Base-by-base conservation (phyloP, 257 asterid species). In the Eucommia ulmoides region DNA sequence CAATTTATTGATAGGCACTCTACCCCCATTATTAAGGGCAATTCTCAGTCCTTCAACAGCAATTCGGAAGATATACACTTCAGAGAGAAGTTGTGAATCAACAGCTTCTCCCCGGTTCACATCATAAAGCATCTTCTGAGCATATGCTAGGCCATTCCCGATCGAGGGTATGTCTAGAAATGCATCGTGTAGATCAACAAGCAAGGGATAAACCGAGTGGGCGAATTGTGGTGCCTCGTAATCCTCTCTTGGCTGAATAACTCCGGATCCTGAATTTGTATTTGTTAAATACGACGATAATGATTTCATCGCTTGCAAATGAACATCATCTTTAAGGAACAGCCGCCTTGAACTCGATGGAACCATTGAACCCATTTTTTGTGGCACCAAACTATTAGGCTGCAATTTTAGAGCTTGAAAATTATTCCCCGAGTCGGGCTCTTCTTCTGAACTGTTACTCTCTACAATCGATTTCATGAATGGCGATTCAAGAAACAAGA, bases 31-130 rank as follows among this genome's bases (percentile, higher is more conserved):
- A 38, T 68, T 89, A 55, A 89, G 57, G 48, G 96, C 93, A n/a
- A 82, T 74, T 66, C 98, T 74, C 56, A 89, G 73, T 25, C 76
- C 94, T 76, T 84, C 98, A 25, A 82, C 94, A 2, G 94, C 98
- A 49, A 78, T 68, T 55, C 74, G 78, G 63, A 89, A 89, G 14
- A 77, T 76, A 70, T 74, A 80, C 42, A 85, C 84, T 70, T 84
- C 89, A 3, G 88, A 70, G 41, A 84, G 80, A 61, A 76, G 61
- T 12, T 61, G 69, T 41, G 67, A 58, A 50, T 84, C 86, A 10
- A 82, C 67, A 20, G 21, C 23, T 67, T 76, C 80, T 60, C 97
- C 97, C 21, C 64, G 68, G 57, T 65, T 67, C n/a, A 89, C 83
- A 62, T 80, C 83, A 53, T 56, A 60, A 29, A 89, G 80, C 87